Evolutionary conservation across 352 stramenopile species (phyloP).

Genomic region (Phytophthora brassicae): DNA sequence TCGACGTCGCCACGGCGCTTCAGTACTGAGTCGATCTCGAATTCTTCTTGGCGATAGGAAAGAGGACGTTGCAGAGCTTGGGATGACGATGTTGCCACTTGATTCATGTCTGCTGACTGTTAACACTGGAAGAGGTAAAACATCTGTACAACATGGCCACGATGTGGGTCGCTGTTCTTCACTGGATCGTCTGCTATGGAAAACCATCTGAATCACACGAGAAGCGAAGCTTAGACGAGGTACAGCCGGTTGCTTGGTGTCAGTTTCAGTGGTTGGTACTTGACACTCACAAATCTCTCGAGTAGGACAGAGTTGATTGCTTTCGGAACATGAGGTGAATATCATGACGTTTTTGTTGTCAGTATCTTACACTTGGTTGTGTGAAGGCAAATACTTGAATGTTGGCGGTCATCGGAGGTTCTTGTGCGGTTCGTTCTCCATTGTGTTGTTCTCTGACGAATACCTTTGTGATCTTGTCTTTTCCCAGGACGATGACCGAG

Average conservation of each 20-base stretch:
- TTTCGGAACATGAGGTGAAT: not conserved
- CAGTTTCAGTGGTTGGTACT: not conserved
- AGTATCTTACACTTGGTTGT: not conserved
- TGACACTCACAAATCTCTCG: not conserved
- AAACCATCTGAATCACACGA: conserved; percentile 24
- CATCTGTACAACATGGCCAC: conserved; percentile 13
- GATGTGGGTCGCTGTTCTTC: conserved; percentile 13
- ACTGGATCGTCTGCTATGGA: not conserved
- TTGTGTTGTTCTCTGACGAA: not conserved
- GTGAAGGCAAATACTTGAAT: not conserved
- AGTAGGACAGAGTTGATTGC: not conserved
- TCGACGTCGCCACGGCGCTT: conserved; percentile 17
- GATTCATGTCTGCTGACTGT: not conserved
- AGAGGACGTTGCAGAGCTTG: not conserved
- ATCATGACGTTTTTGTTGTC: not conserved
- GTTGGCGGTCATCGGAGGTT: not conserved
- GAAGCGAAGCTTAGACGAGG: conserved; percentile 10
- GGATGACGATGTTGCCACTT: conserved; percentile 18
- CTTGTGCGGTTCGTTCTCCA: not conserved
- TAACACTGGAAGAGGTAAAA: not conserved
- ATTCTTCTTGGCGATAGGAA: not conserved
- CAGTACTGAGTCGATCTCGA: not conserved
- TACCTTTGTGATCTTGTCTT: not conserved
- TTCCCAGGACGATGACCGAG: not conserved
- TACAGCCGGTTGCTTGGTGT: not conserved